These are phyloP conservation scores for Sordariomycetes sp. DNA, from an alignment of 2,329 filamentous ascomycete species.

Conservation along the genomic window DNA sequence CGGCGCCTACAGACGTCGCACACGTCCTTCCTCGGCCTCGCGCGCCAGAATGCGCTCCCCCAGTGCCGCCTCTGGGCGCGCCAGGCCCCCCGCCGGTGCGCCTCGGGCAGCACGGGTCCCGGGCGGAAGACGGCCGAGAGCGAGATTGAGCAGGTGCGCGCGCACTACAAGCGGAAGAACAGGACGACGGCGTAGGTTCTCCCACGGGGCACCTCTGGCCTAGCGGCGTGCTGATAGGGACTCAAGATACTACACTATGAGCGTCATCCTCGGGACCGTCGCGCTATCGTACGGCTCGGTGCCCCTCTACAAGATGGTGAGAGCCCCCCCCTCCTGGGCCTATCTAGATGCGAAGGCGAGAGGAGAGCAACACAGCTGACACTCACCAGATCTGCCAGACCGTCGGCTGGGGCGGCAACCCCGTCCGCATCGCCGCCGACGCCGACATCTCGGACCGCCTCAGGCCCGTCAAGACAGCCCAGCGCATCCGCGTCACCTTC, in stretches of 20 bases:
- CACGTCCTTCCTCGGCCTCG: slow-evolving; percentile 4
- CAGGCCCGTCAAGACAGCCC: slow-evolving; percentile 64
- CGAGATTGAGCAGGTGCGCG: slow-evolving; percentile 49
- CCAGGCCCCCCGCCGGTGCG: slow-evolving; percentile 1
- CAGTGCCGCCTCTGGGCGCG: slow-evolving; percentile 6
- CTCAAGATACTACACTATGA: slow-evolving; percentile 58
- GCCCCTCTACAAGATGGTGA: slow-evolving; percentile 76
- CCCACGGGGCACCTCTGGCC: neutral
- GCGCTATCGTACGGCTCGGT: slow-evolving; percentile 74
- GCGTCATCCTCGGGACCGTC: slow-evolving; percentile 66
- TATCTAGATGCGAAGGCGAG: neutral
- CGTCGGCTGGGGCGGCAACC: slow-evolving; percentile 86
- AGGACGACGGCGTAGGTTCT: slow-evolving; percentile 35
- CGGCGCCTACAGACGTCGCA: slow-evolving; percentile 5
- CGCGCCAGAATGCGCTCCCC: slow-evolving; percentile 6
- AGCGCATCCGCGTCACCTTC: slow-evolving; percentile 89
- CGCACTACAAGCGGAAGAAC: slow-evolving; percentile 55
- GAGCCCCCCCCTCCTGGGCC: slow-evolving; percentile 5
- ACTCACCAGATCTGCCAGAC: slow-evolving; percentile 59
- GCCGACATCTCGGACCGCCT: slow-evolving; percentile 63
- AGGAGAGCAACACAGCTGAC: neutral
- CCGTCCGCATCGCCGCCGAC: slow-evolving; percentile 62
- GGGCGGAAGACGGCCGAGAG: slow-evolving; percentile 13
- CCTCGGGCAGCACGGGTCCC: slow-evolving; percentile 5
- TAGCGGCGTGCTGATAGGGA: slow-evolving; percentile 1